These are phyloP conservation scores for Takakia lepidozioides DNA, from an alignment of 225 moss, liverwort and hornwort genomes.

Conservation along the genomic window DNA sequence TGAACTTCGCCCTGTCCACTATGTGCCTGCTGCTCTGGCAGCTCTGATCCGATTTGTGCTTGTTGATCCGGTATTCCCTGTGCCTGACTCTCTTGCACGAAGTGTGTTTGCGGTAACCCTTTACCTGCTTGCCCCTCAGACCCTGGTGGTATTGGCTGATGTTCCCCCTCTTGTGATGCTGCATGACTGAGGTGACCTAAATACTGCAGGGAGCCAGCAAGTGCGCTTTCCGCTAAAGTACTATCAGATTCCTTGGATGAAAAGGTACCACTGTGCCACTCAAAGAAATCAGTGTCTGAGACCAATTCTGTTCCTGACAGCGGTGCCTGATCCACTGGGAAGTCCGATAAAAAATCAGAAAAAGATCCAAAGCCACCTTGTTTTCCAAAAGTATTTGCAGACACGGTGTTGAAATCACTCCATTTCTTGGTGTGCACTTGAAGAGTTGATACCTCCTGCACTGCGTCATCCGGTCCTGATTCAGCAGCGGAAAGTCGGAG, in stretches of 20 bases:
- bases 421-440: conserved; percentile 45
- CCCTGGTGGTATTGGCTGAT: conserved; percentile 6
- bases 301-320: conserved; percentile 6
- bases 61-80: not conserved
- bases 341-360: conserved; percentile 67
- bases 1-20: conserved; percentile 10
- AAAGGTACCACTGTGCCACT: conserved; percentile 9
- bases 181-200: too few species aligned
- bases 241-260: too few species aligned
- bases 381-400: conserved; percentile 45
- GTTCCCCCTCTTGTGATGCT: not conserved
- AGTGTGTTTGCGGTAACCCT: not conserved
- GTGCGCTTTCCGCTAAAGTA: too few species aligned
- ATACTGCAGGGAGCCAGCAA: too few species aligned
- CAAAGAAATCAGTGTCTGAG: conserved; percentile 55
- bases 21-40: conserved; percentile 2
- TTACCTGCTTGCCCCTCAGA: conserved; percentile 6
- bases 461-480: too few species aligned
- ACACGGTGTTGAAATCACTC: conserved; percentile 67
- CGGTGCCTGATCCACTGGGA: too few species aligned
- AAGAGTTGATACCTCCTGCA: conserved; percentile 17
- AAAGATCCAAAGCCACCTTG: conserved; percentile 73
- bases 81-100: too few species aligned
- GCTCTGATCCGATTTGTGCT: conserved; percentile 15
- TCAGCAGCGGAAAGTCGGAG: too few species aligned